phyloP scores from a whole-genome alignment of 2,329 filamentous ascomycete species.

The Talaromyces sp. region DNA sequence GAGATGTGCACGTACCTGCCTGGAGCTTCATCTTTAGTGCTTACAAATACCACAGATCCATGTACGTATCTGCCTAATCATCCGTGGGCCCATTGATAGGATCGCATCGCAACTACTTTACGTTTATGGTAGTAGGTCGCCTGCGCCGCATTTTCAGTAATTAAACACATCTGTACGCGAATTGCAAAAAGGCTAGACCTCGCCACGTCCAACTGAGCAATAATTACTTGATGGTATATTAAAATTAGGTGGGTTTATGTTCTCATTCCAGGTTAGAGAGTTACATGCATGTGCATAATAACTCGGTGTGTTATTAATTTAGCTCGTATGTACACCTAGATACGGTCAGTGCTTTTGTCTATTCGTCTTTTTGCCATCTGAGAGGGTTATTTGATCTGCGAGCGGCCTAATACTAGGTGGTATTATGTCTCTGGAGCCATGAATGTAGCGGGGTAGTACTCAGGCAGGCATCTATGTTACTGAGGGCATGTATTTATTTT shows the following conservation, averaged over 20 bases:
- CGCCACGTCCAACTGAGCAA: not conserved
- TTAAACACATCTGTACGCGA: not conserved
- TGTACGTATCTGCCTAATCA: not conserved
- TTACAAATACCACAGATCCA: not conserved
- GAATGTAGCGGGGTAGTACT: not conserved
- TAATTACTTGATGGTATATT: not conserved
- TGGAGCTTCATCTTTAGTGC: not conserved
- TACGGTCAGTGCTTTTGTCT: not conserved
- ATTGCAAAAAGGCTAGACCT: not conserved
- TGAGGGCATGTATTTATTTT: not conserved
- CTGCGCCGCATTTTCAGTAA: constrained; percentile 5
- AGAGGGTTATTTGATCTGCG: not conserved
- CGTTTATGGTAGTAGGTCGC: constrained; percentile 3
- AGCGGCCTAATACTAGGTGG: not conserved
- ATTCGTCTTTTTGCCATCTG: not conserved
- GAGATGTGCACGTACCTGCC: not conserved
- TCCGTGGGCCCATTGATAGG: not conserved
- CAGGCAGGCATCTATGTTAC: not conserved
- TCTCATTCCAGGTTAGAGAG: not conserved
- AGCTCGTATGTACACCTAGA: not conserved
- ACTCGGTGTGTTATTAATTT: not conserved
- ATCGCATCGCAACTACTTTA: not conserved
- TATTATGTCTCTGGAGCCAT: not conserved
- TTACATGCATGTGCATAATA: constrained; percentile 7
- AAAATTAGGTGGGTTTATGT: not conserved